Conservation (phyloP, 352 stramenopile genomes). For the Pythium rhizo-oryzae region DNA sequence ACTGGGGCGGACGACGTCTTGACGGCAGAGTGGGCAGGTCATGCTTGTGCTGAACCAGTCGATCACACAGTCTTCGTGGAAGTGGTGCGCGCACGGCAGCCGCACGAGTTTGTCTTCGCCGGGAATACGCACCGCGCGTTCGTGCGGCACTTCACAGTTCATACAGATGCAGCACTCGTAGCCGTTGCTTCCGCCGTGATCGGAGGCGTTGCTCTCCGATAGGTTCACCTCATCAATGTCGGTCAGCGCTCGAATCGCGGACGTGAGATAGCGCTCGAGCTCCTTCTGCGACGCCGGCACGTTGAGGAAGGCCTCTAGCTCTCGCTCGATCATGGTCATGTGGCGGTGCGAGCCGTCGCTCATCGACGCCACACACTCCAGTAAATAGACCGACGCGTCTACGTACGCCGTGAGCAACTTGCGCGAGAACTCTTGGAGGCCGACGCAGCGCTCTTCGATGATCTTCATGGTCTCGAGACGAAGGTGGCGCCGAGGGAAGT, state of each 20-base stretch:
- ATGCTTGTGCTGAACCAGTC: conserved; percentile 75
- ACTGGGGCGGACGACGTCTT: conserved; percentile 5
- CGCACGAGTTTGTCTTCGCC: conserved; percentile 53
- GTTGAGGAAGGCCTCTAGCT: conserved; percentile 54
- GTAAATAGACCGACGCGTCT: conserved; percentile 60
- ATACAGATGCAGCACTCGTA: conserved; percentile 60
- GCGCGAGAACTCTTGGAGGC: conserved; percentile 57
- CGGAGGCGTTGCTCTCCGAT: conserved; percentile 22
- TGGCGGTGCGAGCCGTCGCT: conserved; percentile 21
- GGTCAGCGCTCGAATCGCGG: conserved; percentile 53
- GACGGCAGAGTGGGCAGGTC: conserved; percentile 69
- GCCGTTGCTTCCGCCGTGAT: conserved; percentile 11
- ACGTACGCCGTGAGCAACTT: conserved; percentile 60
- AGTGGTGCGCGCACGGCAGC: conserved; percentile 67
- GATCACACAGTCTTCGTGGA: conserved; percentile 81
- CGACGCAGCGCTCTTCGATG: conserved; percentile 47
- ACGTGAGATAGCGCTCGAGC: conserved; percentile 46
- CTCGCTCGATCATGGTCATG: conserved; percentile 36
- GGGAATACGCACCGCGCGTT: conserved; percentile 32
- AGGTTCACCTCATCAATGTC: conserved; percentile 37
- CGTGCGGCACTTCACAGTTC: conserved; percentile 37
- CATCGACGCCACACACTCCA: conserved; percentile 31
- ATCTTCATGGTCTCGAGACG: conserved; percentile 57
- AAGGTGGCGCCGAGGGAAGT: conserved; percentile 65
- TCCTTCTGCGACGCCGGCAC: conserved; percentile 57